A percentile compares a stretch with the other conserved stretches of the same genome.
Evolutionary conservation across 2,329 filamentous ascomycete genomes (phyloP).

Genomic region (Sporothrix luriei): DNA sequence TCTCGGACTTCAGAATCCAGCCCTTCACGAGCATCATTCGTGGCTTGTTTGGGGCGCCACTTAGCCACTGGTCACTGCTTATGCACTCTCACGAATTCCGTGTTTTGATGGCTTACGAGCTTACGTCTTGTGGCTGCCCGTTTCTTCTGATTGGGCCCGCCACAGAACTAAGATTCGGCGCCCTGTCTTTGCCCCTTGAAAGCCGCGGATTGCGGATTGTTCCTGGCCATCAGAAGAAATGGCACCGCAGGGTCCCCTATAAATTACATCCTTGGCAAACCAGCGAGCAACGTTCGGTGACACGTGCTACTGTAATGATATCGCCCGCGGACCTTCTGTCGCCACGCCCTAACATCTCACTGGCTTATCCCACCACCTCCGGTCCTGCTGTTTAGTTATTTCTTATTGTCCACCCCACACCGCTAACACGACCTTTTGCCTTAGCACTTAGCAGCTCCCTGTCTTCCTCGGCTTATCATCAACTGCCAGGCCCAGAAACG

Average conservation of each 20-base stretch:
- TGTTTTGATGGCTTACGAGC: not conserved
- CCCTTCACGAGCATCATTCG: not conserved
- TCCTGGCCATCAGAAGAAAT: constrained; percentile 16
- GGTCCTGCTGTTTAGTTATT: not conserved
- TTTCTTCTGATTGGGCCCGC: constrained; percentile 2
- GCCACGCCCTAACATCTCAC: not conserved
- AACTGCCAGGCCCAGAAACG: constrained; percentile 9
- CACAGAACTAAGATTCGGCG: constrained; percentile 1
- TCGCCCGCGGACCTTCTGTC: constrained; percentile 11
- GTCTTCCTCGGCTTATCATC: constrained; percentile 30
- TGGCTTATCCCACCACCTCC: constrained; percentile 15
- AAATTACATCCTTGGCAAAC: not conserved
- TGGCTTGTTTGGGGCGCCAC: constrained; percentile 8
- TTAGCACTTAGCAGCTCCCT: not conserved
- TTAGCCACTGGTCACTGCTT: not conserved
- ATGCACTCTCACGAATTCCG: not conserved
- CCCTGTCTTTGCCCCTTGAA: not conserved
- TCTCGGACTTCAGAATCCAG: constrained; percentile 14
- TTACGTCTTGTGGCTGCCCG: not conserved
- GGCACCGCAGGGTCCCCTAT: too few species aligned
- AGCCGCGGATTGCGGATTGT: constrained; percentile 21
- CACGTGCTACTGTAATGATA: constrained; percentile 27
- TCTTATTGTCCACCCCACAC: not conserved
- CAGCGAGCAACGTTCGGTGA: constrained; percentile 19
- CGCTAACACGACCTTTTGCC: constrained; percentile 9